A percentile compares a stretch with the other conserved stretches of the same genome.
phyloP scores from a whole-genome alignment of 1,284 basidiomycete genomes.

The Rhizopogon parksii region DNA sequence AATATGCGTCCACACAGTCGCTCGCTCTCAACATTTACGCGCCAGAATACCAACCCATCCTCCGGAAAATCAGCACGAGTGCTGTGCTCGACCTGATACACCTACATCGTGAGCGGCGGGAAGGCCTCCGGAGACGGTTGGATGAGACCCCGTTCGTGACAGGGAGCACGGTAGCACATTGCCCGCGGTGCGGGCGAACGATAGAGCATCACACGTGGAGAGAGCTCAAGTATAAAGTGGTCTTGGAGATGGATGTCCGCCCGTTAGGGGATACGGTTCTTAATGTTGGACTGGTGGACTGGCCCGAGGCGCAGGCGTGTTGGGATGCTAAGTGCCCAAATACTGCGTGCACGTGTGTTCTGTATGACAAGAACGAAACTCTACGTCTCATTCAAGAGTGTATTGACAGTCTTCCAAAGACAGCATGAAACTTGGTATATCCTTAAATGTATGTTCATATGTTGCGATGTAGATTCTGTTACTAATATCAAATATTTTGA shows the following conservation, averaged over 20 bases:
- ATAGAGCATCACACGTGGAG: conserved; percentile 58
- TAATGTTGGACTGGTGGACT: conserved; percentile 41
- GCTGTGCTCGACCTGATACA: conserved; percentile 47
- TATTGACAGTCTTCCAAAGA: conserved; percentile 42
- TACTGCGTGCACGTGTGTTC: conserved; percentile 36
- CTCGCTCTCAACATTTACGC: conserved; percentile 43
- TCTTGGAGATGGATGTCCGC: conserved; percentile 49
- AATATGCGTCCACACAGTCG: conserved; percentile 43
- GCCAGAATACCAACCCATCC: conserved; percentile 35
- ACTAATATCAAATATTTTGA: too few species aligned
- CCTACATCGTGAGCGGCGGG: conserved; percentile 45
- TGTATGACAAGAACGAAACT: conserved; percentile 52
- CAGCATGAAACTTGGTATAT: conserved; percentile 14
- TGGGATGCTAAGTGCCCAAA: conserved; percentile 50
- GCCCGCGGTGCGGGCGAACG: conserved; percentile 38
- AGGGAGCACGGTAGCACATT: conserved; percentile 35
- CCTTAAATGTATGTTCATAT: too few species aligned
- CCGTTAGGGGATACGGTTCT: conserved; percentile 52
- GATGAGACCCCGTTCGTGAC: conserved; percentile 54
- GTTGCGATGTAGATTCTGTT: too few species aligned
- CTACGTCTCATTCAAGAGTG: conserved; percentile 47
- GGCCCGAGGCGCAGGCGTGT: conserved; percentile 51
- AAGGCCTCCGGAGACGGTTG: conserved; percentile 40
- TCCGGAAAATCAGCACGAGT: conserved; percentile 41
- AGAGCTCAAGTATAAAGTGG: conserved; percentile 49